Evolutionary conservation across 352 stramenopile genomes (phyloP).

Genomic region (Phytophthora fragariae): DNA sequence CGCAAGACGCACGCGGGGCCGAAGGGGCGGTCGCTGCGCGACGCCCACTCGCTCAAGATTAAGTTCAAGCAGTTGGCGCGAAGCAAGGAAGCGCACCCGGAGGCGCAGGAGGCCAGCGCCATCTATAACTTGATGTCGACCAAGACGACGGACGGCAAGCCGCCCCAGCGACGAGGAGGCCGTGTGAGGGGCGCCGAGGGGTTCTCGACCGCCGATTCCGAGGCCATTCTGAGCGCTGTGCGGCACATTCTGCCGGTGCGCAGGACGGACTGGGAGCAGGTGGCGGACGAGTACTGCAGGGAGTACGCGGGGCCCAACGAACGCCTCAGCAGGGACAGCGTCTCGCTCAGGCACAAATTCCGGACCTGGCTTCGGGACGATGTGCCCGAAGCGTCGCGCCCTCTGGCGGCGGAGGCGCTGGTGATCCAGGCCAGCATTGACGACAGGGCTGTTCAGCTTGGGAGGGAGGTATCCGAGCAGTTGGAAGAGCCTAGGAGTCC

Average conservation of each 20-base stretch:
- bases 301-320: conserved; percentile 33
- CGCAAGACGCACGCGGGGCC: conserved; percentile 36
- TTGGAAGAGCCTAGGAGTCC: neutral
- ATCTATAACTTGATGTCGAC: conserved; percentile 30
- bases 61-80: conserved; percentile 47
- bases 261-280: conserved; percentile 30
- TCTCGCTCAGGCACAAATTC: conserved; percentile 46
- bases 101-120: conserved; percentile 25
- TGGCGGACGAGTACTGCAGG: conserved; percentile 36
- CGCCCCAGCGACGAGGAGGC: conserved; percentile 37
- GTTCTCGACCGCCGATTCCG: conserved; percentile 29
- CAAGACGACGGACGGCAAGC: conserved; percentile 29
- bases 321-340: conserved; percentile 28
- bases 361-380: conserved; percentile 37
- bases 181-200: conserved; percentile 37
- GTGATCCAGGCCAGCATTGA: conserved; percentile 32
- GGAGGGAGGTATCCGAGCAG: neutral
- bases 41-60: conserved; percentile 33
- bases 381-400: conserved; percentile 2
- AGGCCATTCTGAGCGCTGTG: conserved; percentile 30
- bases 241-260: conserved; percentile 29
- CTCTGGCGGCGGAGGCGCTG: conserved; percentile 26
- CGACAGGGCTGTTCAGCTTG: conserved; percentile 23
- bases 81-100: neutral
- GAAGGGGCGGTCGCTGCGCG: conserved; percentile 33